Percentiles rank a stretch among this genome's conserved stretches.
phyloP scores from a whole-genome alignment of 1,139 yeast species.

The Pichia cactophila region DNA sequence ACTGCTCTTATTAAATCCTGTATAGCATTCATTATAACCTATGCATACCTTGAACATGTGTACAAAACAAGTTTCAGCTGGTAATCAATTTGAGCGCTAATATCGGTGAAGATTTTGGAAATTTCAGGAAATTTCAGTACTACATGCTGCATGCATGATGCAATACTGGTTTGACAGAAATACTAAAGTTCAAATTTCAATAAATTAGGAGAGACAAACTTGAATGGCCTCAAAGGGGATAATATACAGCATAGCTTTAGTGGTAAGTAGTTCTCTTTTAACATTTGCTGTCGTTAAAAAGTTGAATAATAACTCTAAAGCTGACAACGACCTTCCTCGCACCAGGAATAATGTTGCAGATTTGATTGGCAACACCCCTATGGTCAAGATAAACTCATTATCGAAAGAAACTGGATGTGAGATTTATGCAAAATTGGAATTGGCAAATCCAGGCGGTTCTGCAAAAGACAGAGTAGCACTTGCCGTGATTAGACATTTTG shows the following conservation, averaged over 20 bases:
- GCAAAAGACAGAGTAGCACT: conserved; percentile 93
- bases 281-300: conserved; percentile 3
- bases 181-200: too few species aligned
- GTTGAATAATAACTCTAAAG: neutral
- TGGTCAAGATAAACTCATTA: conserved; percentile 71
- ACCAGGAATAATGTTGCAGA: conserved; percentile 34
- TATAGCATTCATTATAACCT: neutral
- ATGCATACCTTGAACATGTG: too few species aligned
- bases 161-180: too few species aligned
- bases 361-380: conserved; percentile 84
- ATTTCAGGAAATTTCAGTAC: too few species aligned
- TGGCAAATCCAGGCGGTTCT: conserved; percentile 88
- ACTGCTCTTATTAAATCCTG: neutral
- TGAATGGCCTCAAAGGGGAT: conserved; percentile 1
- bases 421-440: conserved; percentile 80
- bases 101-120: neutral
- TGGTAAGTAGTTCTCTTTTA: conserved; percentile 4
- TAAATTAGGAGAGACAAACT: too few species aligned
- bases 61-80: too few species aligned
- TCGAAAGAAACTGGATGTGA: conserved; percentile 71
- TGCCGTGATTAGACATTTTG: conserved; percentile 69
- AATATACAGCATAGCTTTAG: neutral
- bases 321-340: neutral
- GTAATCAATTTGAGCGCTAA: neutral
- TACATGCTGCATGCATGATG: too few species aligned